Base-by-base conservation (phyloP, 495 filamentous ascomycete genomes). In the Daldinia childiae region DNA sequence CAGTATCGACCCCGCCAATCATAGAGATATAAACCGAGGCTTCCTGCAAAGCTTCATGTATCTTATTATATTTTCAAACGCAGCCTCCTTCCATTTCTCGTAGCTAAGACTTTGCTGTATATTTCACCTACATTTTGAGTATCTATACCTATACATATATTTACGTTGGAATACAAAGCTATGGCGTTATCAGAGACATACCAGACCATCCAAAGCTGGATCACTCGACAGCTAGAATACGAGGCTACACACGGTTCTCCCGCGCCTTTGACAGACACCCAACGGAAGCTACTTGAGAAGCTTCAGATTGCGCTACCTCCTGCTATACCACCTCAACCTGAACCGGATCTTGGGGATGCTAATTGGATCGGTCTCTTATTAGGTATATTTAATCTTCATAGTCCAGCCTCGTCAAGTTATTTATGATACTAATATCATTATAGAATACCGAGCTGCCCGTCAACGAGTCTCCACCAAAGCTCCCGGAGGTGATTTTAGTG, bases 281-380 rank as follows among this genome's bases (percentile, higher is more conserved):
- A 82, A 52, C 65, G 71, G 14, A 74, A 73, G 15, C 73, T 78
- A 38, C 62, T 84, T 21, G 39, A 68, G 36, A 69, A 75, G 0
- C 76, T 85, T 26, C 73, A 72, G 34, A 29, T 52, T n/a, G 59
- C 75, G 7, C 45, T 81, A 29, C 69, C 61, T 29, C 64, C 51
- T 29, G 34, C 32, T 19, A 52, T 43, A 17, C 51, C 59, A n/a
- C 27, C 38, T 32, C 30, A 9, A 6, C 21, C 67, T 1, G 78
- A 81, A 57, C 78, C 75, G 6, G 68, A 76, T 0, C 0, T 81
- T 4, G 75, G 48, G 0, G 62, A 77, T 1, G 65, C 32, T 8
- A 80, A 85, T 70, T 84, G 81, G 77, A 43, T 84, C 30, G 77
- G 79, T 19, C 4, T 75, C 8, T 54, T 85, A 15, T 56, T 66